Evolutionary conservation across 164 flowering plant genomes (phyloP), one percentile per base, ranked within the genome.

Genomic region (Aristolochia californica): DNA sequence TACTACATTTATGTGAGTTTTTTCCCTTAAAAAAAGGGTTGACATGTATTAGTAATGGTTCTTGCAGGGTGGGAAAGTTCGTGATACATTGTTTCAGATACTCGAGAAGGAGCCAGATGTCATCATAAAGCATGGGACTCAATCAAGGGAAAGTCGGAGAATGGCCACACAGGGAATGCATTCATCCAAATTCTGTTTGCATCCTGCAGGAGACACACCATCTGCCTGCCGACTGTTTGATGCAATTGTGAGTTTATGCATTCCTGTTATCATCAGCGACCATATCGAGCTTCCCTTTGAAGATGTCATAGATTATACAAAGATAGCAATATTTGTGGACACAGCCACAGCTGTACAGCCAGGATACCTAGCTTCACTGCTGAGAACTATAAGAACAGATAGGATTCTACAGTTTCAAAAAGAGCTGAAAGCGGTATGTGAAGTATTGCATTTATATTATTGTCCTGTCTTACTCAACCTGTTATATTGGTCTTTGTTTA

Each of bases 131-230:
- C 97, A 94, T 75, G 99, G 97, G 43, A 72, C 95, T 57, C 99
- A 94, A 49, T 90, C 97, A 1, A 81, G 99, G 72, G 99, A 83
- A 77, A 87, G 85, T 66, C 80, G 97, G n/a, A 79, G 99, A 18
- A 75, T 80, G 64, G 99, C 99, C 53, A 64, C 91, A 22, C 84
- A 75, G 34, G 99, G 99, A 57, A 93, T 93, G 97, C 97, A 93
- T 62, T 75, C 96, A 1, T 93, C 99, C 43, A 93, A 81, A 64
- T 93, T 93, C 62, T 93, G 99, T 69, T 74, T 93, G 53, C 91
- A 93, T 76, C 99, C 97, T 63, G 99, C 99, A 64, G 99, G 99
- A n/a, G 99, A 93, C 74, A 93, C 99, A 34, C 99, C 99, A 49
- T 93, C 99, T 27, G 97, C 99, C 22, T 93, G 99, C 62, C 74